phyloP scores from a whole-genome alignment of 2,329 filamentous ascomycete genomes.

The Cladophialophora yegresii region DNA sequence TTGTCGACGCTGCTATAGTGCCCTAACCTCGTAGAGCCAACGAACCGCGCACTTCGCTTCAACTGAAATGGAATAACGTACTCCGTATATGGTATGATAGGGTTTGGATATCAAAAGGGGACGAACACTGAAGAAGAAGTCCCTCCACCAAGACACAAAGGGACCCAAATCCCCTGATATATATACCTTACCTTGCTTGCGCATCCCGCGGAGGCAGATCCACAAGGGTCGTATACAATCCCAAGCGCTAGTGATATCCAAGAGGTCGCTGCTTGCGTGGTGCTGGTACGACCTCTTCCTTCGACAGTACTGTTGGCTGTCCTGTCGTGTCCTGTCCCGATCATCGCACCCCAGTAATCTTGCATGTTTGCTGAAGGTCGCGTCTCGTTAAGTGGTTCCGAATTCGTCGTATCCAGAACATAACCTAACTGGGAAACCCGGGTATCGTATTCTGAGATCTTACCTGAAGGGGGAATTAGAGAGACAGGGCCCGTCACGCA shows the following conservation, averaged over 20 bases:
- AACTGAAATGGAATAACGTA: neutral
- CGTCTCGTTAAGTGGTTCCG: neutral
- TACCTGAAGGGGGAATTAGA: neutral
- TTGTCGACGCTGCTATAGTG: neutral
- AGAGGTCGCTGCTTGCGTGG: too few species aligned
- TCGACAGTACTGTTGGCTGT: too few species aligned
- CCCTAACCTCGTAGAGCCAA: neutral
- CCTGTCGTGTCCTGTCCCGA: too few species aligned
- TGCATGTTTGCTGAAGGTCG: too few species aligned
- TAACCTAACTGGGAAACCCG: neutral
- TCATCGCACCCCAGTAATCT: neutral
- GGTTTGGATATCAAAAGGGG: neutral
- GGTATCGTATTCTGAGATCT: neutral
- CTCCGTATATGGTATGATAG: neutral
- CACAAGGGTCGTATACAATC: too few species aligned
- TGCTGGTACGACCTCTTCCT: too few species aligned
- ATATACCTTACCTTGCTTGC: too few species aligned
- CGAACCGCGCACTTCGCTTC: neutral
- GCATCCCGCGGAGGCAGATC: too few species aligned
- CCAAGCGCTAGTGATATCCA: too few species aligned
- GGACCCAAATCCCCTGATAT: neutral
- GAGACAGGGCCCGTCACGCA: neutral
- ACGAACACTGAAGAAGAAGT: neutral
- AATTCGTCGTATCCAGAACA: neutral
- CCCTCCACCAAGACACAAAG: neutral